phyloP scores from a whole-genome alignment of 371 early-diverging fungal genomes.

The Apophysomyces ossiformis region DNA sequence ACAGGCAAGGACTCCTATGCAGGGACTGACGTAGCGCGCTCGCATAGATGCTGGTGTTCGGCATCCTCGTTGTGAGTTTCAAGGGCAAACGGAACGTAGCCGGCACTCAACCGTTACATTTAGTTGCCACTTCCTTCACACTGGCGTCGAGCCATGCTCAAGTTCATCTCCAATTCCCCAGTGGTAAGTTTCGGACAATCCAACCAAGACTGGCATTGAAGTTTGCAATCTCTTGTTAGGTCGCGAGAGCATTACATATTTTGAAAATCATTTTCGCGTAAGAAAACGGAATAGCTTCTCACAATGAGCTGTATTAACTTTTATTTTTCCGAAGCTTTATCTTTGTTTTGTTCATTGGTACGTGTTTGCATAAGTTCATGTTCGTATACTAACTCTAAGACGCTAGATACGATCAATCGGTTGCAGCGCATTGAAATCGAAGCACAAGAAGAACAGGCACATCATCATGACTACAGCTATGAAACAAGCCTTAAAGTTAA shows the following conservation, averaged over 20 bases:
- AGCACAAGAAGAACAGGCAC: slow-evolving; percentile 27
- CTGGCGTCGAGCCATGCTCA: slow-evolving; percentile 17
- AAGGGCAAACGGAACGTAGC: background rate
- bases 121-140: slow-evolving; percentile 16
- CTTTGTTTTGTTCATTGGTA: slow-evolving; percentile 63
- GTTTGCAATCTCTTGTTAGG: slow-evolving; percentile 1
- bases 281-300: background rate
- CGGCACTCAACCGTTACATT: background rate
- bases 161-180: slow-evolving; percentile 11
- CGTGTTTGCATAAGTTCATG: slow-evolving; percentile 5
- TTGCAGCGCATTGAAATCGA: slow-evolving; percentile 57
- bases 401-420: slow-evolving; percentile 67
- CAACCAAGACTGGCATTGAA: background rate
- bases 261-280: slow-evolving; percentile 13
- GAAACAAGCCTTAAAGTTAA: slow-evolving; percentile 66
- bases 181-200: background rate
- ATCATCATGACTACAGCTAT: slow-evolving; percentile 42
- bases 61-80: slow-evolving; percentile 7
- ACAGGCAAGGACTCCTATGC: background rate
- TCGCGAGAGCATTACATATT: slow-evolving; percentile 3
- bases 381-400: background rate
- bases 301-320: background rate
- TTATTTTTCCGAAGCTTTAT: slow-evolving; percentile 43
- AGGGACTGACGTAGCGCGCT: background rate
- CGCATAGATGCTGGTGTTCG: slow-evolving; percentile 15